Evolutionary conservation across 345 rosid species (phyloP).

Genomic region (Hibiscus syriacus): DNA sequence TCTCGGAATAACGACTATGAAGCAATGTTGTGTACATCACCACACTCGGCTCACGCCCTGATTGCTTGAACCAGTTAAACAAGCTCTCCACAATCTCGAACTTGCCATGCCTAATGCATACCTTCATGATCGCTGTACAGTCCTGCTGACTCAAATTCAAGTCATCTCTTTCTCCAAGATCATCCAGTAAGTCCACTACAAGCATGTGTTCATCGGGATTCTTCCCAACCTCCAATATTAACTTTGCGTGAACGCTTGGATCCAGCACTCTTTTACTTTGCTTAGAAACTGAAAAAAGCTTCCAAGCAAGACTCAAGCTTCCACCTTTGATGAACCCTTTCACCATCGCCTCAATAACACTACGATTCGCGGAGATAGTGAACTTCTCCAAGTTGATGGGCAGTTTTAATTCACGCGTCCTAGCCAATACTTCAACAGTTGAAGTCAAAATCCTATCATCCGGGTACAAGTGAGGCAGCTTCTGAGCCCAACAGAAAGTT

Average conservation of each 20-base stretch:
- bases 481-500: slow-evolving; percentile 78
- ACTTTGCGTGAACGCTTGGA: slow-evolving; percentile 44
- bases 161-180: slow-evolving; percentile 60
- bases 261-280: slow-evolving; percentile 48
- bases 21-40: slow-evolving; percentile 83
- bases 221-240: slow-evolving; percentile 58
- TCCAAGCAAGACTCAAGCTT: slow-evolving; percentile 56
- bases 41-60: slow-evolving; percentile 48
- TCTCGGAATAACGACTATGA: slow-evolving; percentile 57
- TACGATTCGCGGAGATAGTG: slow-evolving; percentile 35
- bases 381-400: slow-evolving; percentile 47
- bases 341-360: slow-evolving; percentile 79
- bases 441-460: slow-evolving; percentile 66
- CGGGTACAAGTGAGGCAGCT: slow-evolving; percentile 52
- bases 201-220: slow-evolving; percentile 54
- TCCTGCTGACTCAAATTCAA: slow-evolving; percentile 61
- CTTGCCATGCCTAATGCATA: slow-evolving; percentile 45
- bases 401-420: slow-evolving; percentile 45
- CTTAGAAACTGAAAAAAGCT: slow-evolving; percentile 49
- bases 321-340: slow-evolving; percentile 64
- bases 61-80: slow-evolving; percentile 15
- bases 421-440: slow-evolving; percentile 63
- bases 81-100: slow-evolving; percentile 55
- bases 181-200: slow-evolving; percentile 43
- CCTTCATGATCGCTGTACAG: slow-evolving; percentile 82